phyloP scores from a whole-genome alignment of 140 eudicot species.

The Oenanthe javanica region DNA sequence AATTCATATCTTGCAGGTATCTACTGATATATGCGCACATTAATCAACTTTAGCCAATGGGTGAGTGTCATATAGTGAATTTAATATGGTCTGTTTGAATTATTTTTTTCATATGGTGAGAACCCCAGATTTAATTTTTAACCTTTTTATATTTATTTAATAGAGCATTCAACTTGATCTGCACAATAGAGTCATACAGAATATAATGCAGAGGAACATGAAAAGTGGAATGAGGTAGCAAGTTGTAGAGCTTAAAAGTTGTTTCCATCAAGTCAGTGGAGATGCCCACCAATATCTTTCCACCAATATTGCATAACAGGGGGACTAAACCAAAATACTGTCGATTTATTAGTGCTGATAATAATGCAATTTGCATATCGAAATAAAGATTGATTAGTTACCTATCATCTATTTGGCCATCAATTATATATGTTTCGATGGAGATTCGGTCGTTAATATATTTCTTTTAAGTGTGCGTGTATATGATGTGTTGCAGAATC shows the following conservation, averaged over 20 bases:
- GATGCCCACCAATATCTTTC: neutral
- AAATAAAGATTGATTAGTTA: too few species aligned
- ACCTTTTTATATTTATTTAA: neutral
- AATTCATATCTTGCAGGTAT: neutral
- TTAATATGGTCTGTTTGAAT: neutral
- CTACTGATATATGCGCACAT: neutral
- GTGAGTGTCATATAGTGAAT: neutral
- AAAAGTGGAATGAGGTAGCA: neutral
- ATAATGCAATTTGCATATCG: neutral
- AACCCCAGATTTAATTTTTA: neutral
- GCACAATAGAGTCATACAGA: too few species aligned
- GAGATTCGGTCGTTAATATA: too few species aligned
- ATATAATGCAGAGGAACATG: too few species aligned
- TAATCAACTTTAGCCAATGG: neutral
- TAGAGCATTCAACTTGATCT: too few species aligned
- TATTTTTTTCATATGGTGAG: neutral
- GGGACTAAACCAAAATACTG: neutral
- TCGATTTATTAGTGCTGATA: neutral
- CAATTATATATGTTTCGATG: too few species aligned
- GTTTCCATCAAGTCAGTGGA: neutral
- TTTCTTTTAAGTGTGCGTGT: too few species aligned
- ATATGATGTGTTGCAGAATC: too few species aligned
- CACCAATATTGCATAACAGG: neutral
- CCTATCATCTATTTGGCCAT: too few species aligned
- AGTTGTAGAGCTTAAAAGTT: neutral